These are phyloP conservation scores for Cladosporium sp. DNA, from an alignment of 2,329 filamentous ascomycete genomes.

Conservation along the genomic window DNA sequence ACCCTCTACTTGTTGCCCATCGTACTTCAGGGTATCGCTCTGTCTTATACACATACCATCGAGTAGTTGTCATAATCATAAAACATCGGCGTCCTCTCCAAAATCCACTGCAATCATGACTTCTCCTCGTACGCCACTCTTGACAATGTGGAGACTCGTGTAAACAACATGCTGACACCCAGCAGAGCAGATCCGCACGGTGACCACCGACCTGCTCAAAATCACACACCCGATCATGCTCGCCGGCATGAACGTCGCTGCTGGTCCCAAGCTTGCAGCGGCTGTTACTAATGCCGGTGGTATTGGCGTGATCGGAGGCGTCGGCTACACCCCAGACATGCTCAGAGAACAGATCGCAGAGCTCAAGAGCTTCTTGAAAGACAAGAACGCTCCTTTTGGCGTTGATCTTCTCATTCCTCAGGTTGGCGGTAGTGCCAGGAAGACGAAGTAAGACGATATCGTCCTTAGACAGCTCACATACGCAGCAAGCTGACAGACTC, in stretches of 20 bases:
- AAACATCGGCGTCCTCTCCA: not conserved
- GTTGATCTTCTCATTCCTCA: conserved; percentile 92
- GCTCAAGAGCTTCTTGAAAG: conserved; percentile 78
- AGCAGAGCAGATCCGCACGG: conserved; percentile 81
- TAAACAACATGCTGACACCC: conserved; percentile 24
- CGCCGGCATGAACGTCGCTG: conserved; percentile 98
- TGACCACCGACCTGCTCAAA: conserved; percentile 90
- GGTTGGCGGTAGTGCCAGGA: conserved; percentile 87
- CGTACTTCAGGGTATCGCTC: not conserved
- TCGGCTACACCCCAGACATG: conserved; percentile 97
- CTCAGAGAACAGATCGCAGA: conserved; percentile 90
- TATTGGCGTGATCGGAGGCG: conserved; percentile 91
- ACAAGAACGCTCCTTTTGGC: conserved; percentile 94
- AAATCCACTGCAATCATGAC: conserved; percentile 55
- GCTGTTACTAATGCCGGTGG: conserved; percentile 96
- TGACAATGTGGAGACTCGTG: conserved; percentile 3
- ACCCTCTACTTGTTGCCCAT: not conserved
- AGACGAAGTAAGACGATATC: conserved; percentile 68
- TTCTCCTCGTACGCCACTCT: conserved; percentile 65
- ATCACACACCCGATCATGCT: conserved; percentile 96
- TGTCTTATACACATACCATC: not conserved
- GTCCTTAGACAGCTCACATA: too few relatives aligned
- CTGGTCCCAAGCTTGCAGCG: conserved; percentile 90
- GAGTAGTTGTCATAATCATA: not conserved
- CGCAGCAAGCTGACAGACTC: conserved; percentile 12